Evolutionary conservation across 352 stramenopile species (phyloP), one percentile per base, ranked within the genome.

Genomic region (Phytopythium boreale): DNA sequence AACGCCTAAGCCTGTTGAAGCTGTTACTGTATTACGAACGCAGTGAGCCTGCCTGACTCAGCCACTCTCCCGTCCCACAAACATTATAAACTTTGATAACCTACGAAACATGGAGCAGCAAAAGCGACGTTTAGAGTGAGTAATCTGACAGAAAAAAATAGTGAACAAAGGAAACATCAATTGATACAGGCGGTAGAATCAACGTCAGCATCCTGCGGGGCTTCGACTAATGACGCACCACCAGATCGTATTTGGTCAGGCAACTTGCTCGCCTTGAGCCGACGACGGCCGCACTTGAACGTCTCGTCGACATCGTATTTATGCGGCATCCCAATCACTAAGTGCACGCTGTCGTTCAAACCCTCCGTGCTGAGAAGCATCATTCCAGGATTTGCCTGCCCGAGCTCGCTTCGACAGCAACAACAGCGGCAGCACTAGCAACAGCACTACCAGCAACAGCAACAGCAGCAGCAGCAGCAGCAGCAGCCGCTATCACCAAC

Each of bases 301-400:
- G 34, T 39, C 34, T 39, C 11, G 34, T 7, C 34, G 34, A 39
- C 34, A 12, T 46, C 39, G 39, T 46, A n/a, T 46, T 22, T 46
- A 46, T 46, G 39, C 15, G 39, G 39, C 39, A n/a, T n/a, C 39
- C 14, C 39, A n/a, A 46, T n/a, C 39, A 46, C 39, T 19, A 0
- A 10, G 41, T 22, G 17, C 7, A 22, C 8, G 41, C 41, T 22
- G 17, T 7, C 41, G 41, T 9, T 22, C 17, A 4, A 46, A 15
- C n/a, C n/a, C n/a, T 22, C 22, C 7, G 9, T 50, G 5, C 12
- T 27, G 5, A 39, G 14, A 22, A 24, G 15, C 1, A 14, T 37
- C 49, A 56, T 56, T 56, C 49, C 49, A 56, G 49, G 26, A 56
- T 37, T 56, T 56, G 27, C 49, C 49, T 56, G 4, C 49, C 27